Conservation (phyloP, 306 rosid genomes). For the Urtica urens region DNA sequence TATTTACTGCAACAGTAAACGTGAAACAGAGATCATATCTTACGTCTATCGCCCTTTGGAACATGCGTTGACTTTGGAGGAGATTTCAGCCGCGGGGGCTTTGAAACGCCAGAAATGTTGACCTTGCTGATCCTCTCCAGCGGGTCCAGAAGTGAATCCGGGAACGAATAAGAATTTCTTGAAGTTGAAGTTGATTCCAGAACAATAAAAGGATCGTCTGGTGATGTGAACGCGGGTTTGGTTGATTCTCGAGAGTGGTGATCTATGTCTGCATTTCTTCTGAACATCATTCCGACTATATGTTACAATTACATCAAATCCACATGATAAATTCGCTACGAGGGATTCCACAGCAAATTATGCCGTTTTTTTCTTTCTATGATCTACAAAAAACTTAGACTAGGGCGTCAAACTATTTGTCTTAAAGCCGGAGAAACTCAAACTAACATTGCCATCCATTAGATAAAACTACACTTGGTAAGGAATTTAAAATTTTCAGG, state of each 20-base stretch:
- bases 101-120: conserved; percentile 33
- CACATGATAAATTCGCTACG: no score
- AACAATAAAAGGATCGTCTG: conserved; percentile 52
- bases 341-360: no score
- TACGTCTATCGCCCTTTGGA: conserved; percentile 35
- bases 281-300: conserved; percentile 13
- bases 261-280: conserved; percentile 13
- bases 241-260: conserved; percentile 23
- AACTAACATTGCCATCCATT: no score
- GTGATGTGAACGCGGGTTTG: conserved; percentile 14
- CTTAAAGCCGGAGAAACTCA: no score
- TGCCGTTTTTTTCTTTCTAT: no score
- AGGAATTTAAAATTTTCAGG: not conserved
- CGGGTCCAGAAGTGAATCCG: conserved; percentile 37
- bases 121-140: conserved; percentile 34
- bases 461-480: no score
- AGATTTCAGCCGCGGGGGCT: conserved; percentile 40
- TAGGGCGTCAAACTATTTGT: no score
- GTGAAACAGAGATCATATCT: no score
- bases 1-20: not conserved
- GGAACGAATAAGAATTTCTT: conserved; percentile 21
- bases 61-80: conserved; percentile 50
- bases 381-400: no score
- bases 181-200: conserved; percentile 41
- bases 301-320: no score